Evolutionary conservation across 108 stramenopile genomes (phyloP), one percentile per base, ranked within the genome.

Genomic region (Pseudonitzschia pungens): DNA sequence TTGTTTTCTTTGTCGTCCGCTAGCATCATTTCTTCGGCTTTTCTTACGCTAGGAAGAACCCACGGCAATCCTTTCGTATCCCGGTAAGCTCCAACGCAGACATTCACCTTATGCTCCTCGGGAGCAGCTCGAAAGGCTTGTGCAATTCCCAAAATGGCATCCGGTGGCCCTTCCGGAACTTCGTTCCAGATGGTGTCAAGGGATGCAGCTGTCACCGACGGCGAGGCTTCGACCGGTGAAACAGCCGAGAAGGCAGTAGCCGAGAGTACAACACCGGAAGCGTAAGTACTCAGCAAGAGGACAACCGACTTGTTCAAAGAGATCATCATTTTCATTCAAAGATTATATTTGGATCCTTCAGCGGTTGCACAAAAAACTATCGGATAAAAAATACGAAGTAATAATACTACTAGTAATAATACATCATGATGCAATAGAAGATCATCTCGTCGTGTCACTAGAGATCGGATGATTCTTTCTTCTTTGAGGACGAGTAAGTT

Each of bases 81-180:
- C 29, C 99, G 94, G 79, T 96, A 98, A 33, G 97, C 97, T 28
- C 97, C 96, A 20, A 98, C 94, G 72, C 96, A 94, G 18, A 98
- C 85, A 80, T 95, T 97, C 57, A 96, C 93, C 75, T 98, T 98
- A 45, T 75, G 68, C 12, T 79, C 74, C 73, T 93, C 89, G 6
- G 84, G 76, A 76, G 92, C 95, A 45, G 84, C 87, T 43, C 96
- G 93, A 84, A 93, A 99, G 43, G 94, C 92, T 65, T 98, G 97
- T 26, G 90, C 94, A 56, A 98, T 90, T 29, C 99, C 99, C 11
- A 99, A 83, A 76, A 99, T 99, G 69, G 97, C 91, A 77, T 99
- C 99, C 20, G 99, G 90, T 10, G 97, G 94, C 31, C 95, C 99
- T 72, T 84, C 74, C 41, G 92, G 94, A 53, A 99, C 80, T 41